Evolutionary conservation across 805 yeast genomes (phyloP), one percentile per base, ranked within the genome.

Genomic region (Cyberlindnera mrakii): DNA sequence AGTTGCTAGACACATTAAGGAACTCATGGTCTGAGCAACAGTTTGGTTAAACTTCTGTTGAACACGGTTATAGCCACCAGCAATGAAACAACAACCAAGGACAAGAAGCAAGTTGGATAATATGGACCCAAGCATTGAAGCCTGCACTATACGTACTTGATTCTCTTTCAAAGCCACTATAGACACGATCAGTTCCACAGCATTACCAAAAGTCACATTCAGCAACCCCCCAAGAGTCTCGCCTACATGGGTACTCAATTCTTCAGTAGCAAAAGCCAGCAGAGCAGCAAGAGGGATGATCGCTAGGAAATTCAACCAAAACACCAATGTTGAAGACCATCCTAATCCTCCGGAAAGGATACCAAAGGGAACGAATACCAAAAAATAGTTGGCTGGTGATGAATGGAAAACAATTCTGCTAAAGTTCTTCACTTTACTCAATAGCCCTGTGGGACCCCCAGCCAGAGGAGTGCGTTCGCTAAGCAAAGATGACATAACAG

Each of bases 161-260:
- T 87, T 85, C 35, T 85, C 83, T 52, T 67, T 72, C 55, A 93
- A 71, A 1, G 99, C 99, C 53, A 93, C 88, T 23, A 93, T 71
- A 2, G 96, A 85, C 30, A 93, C 98, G 63, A 93, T 93, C 47
- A 93, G 78, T 67, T 93, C 99, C 18, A 93, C 96, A 3, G 98
- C 98, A 63, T 93, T 93, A 46, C 99, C 99, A 62, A 93, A 87
- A 9, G 98, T 90, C 3, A 99, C 99, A 66, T 93, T 93, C 57
- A 93, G 72, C 50, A 93, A 72, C 0, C 98, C 98, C 13, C 99
- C 98, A 19, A 91, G 52, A 9, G 97, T 90, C 57, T 88, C 85
- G 47, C 98, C 97, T 30, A 88, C 88, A 50, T 84, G 81, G 45
- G 78, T 85, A 35, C 96, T 79, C 44, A 93, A 71, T 57, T 89